phyloP scores from a whole-genome alignment of 2,329 filamentous ascomycete genomes.

The Whalleya microplaca region DNA sequence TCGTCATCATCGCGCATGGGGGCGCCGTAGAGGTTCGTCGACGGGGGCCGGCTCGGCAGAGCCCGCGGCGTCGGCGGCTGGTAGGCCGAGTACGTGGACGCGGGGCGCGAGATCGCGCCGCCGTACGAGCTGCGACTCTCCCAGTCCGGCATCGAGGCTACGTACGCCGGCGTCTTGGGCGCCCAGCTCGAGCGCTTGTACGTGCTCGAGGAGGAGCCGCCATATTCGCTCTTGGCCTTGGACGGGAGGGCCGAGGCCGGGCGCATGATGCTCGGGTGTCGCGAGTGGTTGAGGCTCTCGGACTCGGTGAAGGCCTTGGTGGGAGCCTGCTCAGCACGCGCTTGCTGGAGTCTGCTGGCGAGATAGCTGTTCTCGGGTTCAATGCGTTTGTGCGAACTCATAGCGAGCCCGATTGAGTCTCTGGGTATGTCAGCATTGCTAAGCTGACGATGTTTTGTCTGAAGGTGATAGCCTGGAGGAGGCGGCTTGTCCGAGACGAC shows the following conservation, averaged over 20 bases:
- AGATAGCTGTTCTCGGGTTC: neutral
- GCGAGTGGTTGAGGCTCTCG: neutral
- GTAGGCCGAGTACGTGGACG: slow-evolving; percentile 15
- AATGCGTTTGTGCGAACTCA: neutral
- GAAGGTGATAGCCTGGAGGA: slow-evolving; percentile 4
- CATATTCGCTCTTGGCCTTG: neutral
- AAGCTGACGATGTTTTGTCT: neutral
- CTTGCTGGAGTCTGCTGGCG: neutral
- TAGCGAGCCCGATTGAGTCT: neutral
- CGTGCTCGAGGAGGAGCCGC: neutral
- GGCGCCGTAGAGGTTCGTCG: neutral
- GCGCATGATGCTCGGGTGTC: neutral
- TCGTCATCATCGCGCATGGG: neutral
- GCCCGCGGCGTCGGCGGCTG: slow-evolving; percentile 2
- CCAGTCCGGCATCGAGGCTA: neutral
- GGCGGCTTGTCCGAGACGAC: slow-evolving; percentile 13
- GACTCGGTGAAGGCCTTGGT: neutral
- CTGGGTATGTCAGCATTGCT: neutral
- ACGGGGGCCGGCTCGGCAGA: neutral
- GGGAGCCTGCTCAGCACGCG: slow-evolving; percentile 9
- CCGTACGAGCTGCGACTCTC: neutral
- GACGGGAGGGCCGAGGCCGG: neutral
- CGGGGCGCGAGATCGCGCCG: neutral
- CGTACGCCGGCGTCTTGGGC: slow-evolving; percentile 5
- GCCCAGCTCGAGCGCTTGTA: slow-evolving; percentile 4